phyloP scores from a whole-genome alignment of 192 early-diverging fungal genomes.

The Coemansia guatemalensis region DNA sequence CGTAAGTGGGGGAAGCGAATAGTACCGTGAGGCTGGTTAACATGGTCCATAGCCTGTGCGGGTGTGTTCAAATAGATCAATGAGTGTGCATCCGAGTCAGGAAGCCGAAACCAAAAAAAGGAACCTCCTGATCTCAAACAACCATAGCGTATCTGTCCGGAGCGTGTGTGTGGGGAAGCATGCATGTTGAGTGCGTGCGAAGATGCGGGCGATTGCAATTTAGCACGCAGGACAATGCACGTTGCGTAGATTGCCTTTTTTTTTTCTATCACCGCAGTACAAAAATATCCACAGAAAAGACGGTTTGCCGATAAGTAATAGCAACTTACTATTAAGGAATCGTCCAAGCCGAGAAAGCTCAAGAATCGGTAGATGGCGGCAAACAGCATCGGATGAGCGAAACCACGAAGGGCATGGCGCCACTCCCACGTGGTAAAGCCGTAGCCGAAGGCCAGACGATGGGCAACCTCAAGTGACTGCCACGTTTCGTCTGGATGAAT shows the following conservation, averaged over 20 bases:
- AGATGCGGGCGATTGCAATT: not conserved
- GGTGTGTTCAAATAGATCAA: not conserved
- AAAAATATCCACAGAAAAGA: too few species aligned
- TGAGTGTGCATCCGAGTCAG: not conserved
- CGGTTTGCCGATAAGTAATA: too few species aligned
- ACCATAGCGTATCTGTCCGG: not conserved
- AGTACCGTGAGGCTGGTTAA: not conserved
- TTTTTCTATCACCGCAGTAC: too few species aligned
- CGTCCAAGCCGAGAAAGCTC: conserved; percentile 60
- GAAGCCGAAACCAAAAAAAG: not conserved
- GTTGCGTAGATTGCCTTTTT: not conserved
- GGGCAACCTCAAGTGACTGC: conserved; percentile 93
- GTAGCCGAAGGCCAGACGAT: conserved; percentile 81
- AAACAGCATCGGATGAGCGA: conserved; percentile 83
- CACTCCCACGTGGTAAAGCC: conserved; percentile 97
- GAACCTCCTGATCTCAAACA: not conserved
- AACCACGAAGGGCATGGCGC: conserved; percentile 75
- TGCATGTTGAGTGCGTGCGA: not conserved
- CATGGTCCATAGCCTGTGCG: not conserved
- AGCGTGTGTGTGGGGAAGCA: too few species aligned
- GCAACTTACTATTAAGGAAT: conserved; percentile 69
- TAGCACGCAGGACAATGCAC: not conserved
- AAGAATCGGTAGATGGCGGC: conserved; percentile 71
- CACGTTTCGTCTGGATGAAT: conserved; percentile 97
- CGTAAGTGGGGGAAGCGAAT: not conserved